Conservation (phyloP, 1,284 basidiomycete species). For the Ustilago xerochloae region DNA sequence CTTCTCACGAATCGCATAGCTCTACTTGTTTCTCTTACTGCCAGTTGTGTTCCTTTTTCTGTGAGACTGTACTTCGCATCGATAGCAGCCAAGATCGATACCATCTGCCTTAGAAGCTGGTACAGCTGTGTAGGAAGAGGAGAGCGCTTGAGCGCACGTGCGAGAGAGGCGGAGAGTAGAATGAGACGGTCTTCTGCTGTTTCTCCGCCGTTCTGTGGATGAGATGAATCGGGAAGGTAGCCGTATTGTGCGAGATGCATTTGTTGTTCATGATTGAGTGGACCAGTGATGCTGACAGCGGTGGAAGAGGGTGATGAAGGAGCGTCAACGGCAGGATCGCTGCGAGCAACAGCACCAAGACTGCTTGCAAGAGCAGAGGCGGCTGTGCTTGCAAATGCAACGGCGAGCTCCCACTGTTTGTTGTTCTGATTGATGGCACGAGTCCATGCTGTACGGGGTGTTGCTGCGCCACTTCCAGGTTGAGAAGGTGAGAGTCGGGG, state of each 20-base stretch:
- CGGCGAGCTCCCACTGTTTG: slow-evolving; percentile 54
- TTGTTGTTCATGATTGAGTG: slow-evolving; percentile 22
- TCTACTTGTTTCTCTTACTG: slow-evolving; percentile 38
- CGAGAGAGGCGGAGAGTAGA: slow-evolving; percentile 44
- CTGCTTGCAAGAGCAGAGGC: slow-evolving; percentile 45
- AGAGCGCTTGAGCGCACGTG: slow-evolving; percentile 47
- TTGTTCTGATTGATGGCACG: slow-evolving; percentile 40
- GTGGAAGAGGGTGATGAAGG: neutral
- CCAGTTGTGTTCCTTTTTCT: slow-evolving; percentile 45
- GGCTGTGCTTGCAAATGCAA: slow-evolving; percentile 47
- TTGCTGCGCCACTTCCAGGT: slow-evolving; percentile 21
- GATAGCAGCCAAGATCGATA: slow-evolving; percentile 32
- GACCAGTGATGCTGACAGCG: neutral
- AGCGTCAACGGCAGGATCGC: neutral
- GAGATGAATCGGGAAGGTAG: neutral
- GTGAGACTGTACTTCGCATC: slow-evolving; percentile 30
- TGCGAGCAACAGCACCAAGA: slow-evolving; percentile 36
- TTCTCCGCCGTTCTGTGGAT: neutral
- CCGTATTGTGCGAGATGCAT: slow-evolving; percentile 11
- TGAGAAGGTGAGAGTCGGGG: slow-evolving; percentile 3
- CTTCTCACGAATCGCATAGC: slow-evolving; percentile 43
- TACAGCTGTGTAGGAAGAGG: slow-evolving; percentile 48
- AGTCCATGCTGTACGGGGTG: slow-evolving; percentile 30
- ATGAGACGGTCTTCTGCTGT: slow-evolving; percentile 49
- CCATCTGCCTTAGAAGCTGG: slow-evolving; percentile 31